Base-by-base conservation (phyloP, 495 filamentous ascomycete genomes). In the Xylaria longipes region DNA sequence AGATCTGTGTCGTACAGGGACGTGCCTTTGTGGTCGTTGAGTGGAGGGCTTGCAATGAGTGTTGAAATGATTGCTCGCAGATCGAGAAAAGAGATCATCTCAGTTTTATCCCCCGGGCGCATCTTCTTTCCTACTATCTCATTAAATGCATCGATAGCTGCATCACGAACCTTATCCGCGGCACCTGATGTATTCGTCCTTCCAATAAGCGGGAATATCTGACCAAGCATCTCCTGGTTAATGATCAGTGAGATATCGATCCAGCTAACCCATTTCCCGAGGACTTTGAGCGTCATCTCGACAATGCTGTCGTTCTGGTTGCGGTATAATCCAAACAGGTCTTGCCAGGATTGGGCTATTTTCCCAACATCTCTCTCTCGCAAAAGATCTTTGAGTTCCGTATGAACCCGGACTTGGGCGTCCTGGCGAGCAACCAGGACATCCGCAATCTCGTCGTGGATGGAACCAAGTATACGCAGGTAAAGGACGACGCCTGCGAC, bases 121-220 rank as follows among this genome's bases (percentile, higher is more conserved):
- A 99, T 99, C 84, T 98, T 98, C 86, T 99, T 99, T 76, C 90
- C 92, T 60, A 97, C 91, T 71, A 97, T 97, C 81, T 98, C 94
- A 11, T 93, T 96, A 79, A 99, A 93, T 45, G 95, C 92, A 77
- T 96, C 93, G 74, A 98, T 91, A 39, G 95, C 95, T 5, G 93
- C 91, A 82, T 97, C 92, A 54, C 94, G 87, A 58, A 95, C 89
- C 74, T 89, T 91, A 71, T 94, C 92, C 72, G 94, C 89, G 64
- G 78, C 82, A 63, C 77, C 83, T 11, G 72, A 72, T 2, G 79
- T 68, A 60, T 79, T 83, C 57, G 87, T 86, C 74, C 88, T 89
- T 69, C 88, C 91, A 69, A 91, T 89, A 75, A 91, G 88, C 79
- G 95, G 90, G 81, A 97, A 92, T 68, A 99, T 88, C 62, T 93